Conservation (phyloP, 495 filamentous ascomycete genomes). For the Paragyromitra xinjiangensis region DNA sequence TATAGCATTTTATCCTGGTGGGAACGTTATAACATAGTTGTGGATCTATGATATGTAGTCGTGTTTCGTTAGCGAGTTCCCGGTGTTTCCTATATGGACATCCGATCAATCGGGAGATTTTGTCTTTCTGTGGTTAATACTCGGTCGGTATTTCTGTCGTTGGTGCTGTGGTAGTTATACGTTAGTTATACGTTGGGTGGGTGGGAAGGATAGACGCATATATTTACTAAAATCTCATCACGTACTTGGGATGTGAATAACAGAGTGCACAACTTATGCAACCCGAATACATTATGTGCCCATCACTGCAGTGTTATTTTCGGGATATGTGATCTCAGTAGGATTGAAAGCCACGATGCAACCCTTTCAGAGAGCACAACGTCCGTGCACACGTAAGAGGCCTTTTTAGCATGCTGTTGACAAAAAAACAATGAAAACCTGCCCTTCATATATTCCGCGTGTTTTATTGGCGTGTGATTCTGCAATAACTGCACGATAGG, state of each 20-base stretch:
- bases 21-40: background rate
- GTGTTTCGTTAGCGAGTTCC: background rate
- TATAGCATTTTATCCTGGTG: background rate
- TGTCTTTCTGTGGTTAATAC: background rate
- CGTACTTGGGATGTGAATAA: background rate
- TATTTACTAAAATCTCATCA: background rate
- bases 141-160: background rate
- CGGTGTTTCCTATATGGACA: background rate
- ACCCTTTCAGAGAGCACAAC: background rate
- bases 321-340: background rate
- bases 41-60: background rate
- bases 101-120: background rate
- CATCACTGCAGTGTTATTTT: background rate
- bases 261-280: background rate
- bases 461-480: background rate
- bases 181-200: background rate
- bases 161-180: background rate
- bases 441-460: background rate
- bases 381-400: background rate
- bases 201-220: background rate
- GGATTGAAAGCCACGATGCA: background rate
- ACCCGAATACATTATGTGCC: background rate
- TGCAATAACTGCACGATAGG: constrained; percentile 5
- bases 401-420: background rate
- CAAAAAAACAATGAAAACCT: background rate